Evolutionary conservation across 2,329 filamentous ascomycete species (phyloP).

Genomic region (Monilinia laxa): DNA sequence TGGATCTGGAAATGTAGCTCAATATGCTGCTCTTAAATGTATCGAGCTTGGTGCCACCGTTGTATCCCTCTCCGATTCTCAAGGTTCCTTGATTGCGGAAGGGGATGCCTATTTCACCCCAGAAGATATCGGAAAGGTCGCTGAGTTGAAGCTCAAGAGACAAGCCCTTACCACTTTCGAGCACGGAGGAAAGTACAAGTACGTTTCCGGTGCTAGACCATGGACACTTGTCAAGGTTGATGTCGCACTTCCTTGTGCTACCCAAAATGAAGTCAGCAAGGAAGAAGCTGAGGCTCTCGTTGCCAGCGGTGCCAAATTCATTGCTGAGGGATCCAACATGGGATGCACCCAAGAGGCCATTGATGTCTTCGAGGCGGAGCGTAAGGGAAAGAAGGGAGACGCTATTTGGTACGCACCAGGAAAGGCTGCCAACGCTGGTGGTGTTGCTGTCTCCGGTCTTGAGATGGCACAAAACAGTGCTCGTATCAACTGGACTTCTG

Average conservation of each 20-base stretch:
- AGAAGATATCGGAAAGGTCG: slow-evolving; percentile 76
- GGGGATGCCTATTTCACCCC: slow-evolving; percentile 71
- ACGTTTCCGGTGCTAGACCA: slow-evolving; percentile 82
- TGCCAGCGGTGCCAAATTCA: slow-evolving; percentile 72
- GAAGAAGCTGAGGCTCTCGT: slow-evolving; percentile 87
- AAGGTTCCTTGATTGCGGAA: slow-evolving; percentile 76
- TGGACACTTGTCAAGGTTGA: slow-evolving; percentile 92
- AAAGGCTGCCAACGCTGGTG: slow-evolving; percentile 96
- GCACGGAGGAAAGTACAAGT: slow-evolving; percentile 69
- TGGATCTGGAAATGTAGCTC: slow-evolving; percentile 95
- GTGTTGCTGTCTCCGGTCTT: slow-evolving; percentile 93
- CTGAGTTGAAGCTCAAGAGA: slow-evolving; percentile 81
- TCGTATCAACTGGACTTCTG: slow-evolving; percentile 78
- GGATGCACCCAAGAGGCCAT: slow-evolving; percentile 96
- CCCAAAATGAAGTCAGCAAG: slow-evolving; percentile 94
- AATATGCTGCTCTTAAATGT: slow-evolving; percentile 94
- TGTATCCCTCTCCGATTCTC: slow-evolving; percentile 89
- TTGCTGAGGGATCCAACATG: slow-evolving; percentile 99
- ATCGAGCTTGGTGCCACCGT: slow-evolving; percentile 94
- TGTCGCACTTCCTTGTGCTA: slow-evolving; percentile 87
- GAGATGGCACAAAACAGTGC: slow-evolving; percentile 99
- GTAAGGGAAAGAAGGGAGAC: slow-evolving; percentile 64
- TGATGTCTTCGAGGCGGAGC: slow-evolving; percentile 80
- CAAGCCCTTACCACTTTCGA: slow-evolving; percentile 75
- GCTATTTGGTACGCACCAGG: slow-evolving; percentile 95